Evolutionary conservation across 345 rosid species (phyloP).

Genomic region (Lepidium africanum): DNA sequence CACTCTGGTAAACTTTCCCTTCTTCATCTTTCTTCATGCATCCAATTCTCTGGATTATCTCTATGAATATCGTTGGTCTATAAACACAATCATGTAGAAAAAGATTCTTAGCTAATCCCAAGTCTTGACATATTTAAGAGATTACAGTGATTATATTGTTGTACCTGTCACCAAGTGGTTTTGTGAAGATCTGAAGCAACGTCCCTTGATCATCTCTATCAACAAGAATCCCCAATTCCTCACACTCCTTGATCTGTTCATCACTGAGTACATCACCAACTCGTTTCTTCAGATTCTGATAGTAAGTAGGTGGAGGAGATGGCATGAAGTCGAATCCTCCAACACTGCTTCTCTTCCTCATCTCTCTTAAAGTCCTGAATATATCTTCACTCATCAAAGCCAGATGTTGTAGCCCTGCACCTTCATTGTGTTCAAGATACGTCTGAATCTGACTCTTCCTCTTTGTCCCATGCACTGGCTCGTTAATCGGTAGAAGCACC

Average conservation of each 20-base stretch:
- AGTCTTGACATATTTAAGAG: neutral
- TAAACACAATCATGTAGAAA: neutral
- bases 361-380: slow-evolving; percentile 69
- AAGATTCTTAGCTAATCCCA: neutral
- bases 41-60: slow-evolving; percentile 88
- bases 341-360: slow-evolving; percentile 64
- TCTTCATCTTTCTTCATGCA: slow-evolving; percentile 64
- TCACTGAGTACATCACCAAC: slow-evolving; percentile 69
- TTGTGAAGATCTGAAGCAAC: slow-evolving; percentile 91
- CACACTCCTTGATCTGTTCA: slow-evolving; percentile 79
- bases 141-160: neutral
- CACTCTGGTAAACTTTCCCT: slow-evolving; percentile 73
- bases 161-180: slow-evolving; percentile 90
- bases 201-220: slow-evolving; percentile 97
- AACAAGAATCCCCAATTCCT: slow-evolving; percentile 83
- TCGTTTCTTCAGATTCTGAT: slow-evolving; percentile 59
- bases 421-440: slow-evolving; percentile 85
- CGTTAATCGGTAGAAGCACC: slow-evolving; percentile 77
- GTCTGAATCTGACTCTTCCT: slow-evolving; percentile 96
- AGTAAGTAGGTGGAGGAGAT: slow-evolving; percentile 83
- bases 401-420: slow-evolving; percentile 82
- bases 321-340: slow-evolving; percentile 98
- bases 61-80: slow-evolving; percentile 94
- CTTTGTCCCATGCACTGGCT: slow-evolving; percentile 86
- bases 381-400: slow-evolving; percentile 72